Percentiles rank a stretch among this genome's conserved stretches.
Conservation (phyloP, 1,139 yeast genomes). For the Lodderomyces metapsilosis region DNA sequence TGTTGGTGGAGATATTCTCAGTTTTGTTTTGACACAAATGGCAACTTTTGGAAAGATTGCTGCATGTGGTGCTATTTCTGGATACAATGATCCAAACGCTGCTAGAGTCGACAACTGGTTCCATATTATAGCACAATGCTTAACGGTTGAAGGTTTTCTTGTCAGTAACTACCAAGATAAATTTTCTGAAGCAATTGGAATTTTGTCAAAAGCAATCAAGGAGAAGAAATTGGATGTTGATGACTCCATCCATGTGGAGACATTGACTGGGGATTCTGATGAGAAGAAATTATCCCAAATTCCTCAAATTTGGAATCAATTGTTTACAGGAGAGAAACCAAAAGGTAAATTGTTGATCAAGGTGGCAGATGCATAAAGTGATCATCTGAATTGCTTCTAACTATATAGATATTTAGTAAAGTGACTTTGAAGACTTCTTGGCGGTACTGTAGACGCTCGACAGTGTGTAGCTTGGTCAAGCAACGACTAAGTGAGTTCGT, state of each 20-base stretch:
- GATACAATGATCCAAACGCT: conserved; percentile 47
- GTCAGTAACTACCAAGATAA: conserved; percentile 34
- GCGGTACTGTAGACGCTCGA: too few relatives aligned
- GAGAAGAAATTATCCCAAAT: conserved; percentile 21
- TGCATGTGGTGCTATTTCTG: conserved; percentile 64
- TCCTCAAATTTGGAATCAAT: conserved; percentile 27
- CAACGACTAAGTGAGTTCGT: too few relatives aligned
- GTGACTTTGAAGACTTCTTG: too few relatives aligned
- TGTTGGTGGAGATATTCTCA: conserved; percentile 63
- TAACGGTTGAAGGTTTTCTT: conserved; percentile 49
- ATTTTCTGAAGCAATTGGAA: conserved; percentile 35
- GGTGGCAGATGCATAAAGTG: conserved; percentile 11
- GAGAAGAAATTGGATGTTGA: conserved; percentile 40
- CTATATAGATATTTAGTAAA: too few relatives aligned
- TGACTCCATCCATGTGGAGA: conserved; percentile 14
- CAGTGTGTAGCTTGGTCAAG: too few relatives aligned
- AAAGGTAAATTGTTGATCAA: conserved; percentile 36
- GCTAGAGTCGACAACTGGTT: conserved; percentile 36
- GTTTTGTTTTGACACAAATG: conserved; percentile 39
- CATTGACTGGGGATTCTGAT: conserved; percentile 12
- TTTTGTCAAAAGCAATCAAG: conserved; percentile 31
- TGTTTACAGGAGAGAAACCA: conserved; percentile 31
- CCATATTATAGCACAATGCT: conserved; percentile 44
- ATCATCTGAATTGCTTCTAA: too few relatives aligned
- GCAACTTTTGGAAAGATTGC: conserved; percentile 46